These are phyloP conservation scores for Plasmodium cynomolgi DNA, from an alignment of 169 alveolate species.

Conservation along the genomic window DNA sequence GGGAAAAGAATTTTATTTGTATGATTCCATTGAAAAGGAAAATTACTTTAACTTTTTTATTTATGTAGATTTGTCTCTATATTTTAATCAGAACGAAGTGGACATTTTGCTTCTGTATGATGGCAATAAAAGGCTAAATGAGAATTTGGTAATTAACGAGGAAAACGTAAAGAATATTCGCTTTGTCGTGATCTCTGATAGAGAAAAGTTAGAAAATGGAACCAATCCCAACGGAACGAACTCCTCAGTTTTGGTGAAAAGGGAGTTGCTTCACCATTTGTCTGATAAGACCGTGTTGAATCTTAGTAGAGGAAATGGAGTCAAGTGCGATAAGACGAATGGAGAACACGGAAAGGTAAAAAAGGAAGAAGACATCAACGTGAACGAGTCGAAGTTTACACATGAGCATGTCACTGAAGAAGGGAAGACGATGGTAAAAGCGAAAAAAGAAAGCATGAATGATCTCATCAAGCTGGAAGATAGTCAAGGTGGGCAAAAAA, in stretches of 20 bases:
- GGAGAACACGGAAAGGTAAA: not conserved
- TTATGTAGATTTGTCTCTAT: constrained; percentile 43
- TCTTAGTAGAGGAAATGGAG: not conserved
- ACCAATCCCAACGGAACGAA: not conserved
- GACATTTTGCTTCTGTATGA: constrained; percentile 28
- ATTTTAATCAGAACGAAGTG: constrained; percentile 61
- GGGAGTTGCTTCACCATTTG: not conserved
- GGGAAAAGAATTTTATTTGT: constrained; percentile 36
- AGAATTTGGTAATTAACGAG: constrained; percentile 12
- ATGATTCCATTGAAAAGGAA: constrained; percentile 41
- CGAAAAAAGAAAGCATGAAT: not conserved
- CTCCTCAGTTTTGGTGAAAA: not conserved
- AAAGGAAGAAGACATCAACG: not conserved
- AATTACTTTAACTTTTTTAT: constrained; percentile 48
- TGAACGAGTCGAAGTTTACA: not conserved
- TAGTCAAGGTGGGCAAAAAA: not conserved
- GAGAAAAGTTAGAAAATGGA: not conserved
- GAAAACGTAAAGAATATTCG: constrained; percentile 56
- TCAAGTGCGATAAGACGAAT: not conserved
- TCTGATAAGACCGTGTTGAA: not conserved
- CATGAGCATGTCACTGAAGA: not conserved
- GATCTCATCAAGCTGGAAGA: not conserved
- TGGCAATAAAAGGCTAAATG: constrained; percentile 13
- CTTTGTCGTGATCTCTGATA: not conserved
- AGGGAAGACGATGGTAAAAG: not conserved